Evolutionary conservation across 2,329 filamentous ascomycete species (phyloP).

Genomic region (Zarea fungicola): DNA sequence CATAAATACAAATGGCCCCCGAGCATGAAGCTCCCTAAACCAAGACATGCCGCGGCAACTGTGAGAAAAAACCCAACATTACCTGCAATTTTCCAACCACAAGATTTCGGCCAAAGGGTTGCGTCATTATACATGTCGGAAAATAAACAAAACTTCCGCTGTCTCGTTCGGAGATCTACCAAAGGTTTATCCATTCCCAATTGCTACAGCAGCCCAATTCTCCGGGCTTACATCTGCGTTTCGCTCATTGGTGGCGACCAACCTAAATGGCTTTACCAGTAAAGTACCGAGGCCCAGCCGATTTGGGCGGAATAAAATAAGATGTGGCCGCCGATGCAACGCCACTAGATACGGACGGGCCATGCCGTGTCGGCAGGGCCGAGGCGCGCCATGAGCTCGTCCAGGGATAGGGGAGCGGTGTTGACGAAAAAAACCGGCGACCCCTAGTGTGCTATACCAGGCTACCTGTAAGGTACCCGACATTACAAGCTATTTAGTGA

Average conservation of each 20-base stretch:
- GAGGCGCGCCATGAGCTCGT: not conserved
- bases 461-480: too few relatives aligned
- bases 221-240: not conserved
- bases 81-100: too few relatives aligned
- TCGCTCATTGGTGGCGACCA: not conserved
- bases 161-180: slow-evolving; percentile 5
- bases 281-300: not conserved
- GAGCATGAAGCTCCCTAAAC: too few relatives aligned
- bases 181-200: too few relatives aligned
- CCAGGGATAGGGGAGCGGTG: not conserved
- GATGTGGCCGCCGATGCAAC: slow-evolving; percentile 2
- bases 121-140: not conserved
- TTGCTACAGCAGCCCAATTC: too few relatives aligned
- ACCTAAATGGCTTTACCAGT: not conserved
- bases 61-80: too few relatives aligned
- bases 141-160: not conserved
- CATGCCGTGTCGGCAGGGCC: slow-evolving; percentile 1
- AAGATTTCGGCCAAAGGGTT: too few relatives aligned
- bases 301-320: not conserved
- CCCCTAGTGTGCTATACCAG: too few relatives aligned
- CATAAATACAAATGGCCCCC: too few relatives aligned
- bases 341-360: not conserved
- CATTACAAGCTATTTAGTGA: not conserved
- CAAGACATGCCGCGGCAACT: too few relatives aligned
- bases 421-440: not conserved